phyloP scores from a whole-genome alignment of 176 grass and related monocot species.

The Triticum urartu region DNA sequence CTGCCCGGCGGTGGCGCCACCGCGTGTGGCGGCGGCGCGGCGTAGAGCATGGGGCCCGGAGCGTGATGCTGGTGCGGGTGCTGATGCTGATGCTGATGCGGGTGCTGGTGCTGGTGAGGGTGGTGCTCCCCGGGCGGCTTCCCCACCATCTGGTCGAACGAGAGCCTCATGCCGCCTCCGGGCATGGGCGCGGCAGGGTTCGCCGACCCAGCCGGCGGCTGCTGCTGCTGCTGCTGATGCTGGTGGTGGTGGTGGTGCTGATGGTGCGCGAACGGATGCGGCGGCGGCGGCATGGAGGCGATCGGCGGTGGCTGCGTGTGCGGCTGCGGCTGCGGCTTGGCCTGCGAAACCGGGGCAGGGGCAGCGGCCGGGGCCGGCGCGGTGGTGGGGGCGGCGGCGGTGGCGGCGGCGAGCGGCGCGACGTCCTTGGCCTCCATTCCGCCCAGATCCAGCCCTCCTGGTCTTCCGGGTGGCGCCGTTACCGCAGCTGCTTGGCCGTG shows the following conservation, averaged over 20 bases:
- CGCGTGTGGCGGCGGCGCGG: background rate
- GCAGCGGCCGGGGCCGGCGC: background rate
- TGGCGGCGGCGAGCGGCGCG: constrained; percentile 34
- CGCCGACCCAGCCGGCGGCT: background rate
- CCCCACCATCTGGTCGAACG: constrained; percentile 50
- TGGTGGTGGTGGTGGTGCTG: background rate
- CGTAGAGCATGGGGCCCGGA: constrained; percentile 42
- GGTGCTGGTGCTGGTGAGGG: constrained; percentile 19
- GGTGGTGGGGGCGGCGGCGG: background rate
- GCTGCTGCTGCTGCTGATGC: background rate
- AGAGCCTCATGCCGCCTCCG: constrained; percentile 34
- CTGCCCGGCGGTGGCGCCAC: background rate
- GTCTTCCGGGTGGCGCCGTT: background rate
- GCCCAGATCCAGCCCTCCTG: constrained; percentile 35
- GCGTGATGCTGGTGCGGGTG: constrained; percentile 24
- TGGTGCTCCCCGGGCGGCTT: constrained; percentile 43
- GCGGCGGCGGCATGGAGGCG: background rate
- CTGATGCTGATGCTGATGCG: constrained; percentile 17
- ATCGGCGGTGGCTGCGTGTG: background rate
- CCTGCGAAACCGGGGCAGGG: constrained; percentile 21
- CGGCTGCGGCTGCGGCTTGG: background rate
- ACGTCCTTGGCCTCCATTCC: constrained; percentile 62
- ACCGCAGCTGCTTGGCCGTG: background rate
- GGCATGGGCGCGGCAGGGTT: constrained; percentile 30
- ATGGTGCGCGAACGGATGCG: constrained; percentile 1